phyloP scores from a whole-genome alignment of 2,329 filamentous ascomycete genomes.

The Colletotrichum lentis region DNA sequence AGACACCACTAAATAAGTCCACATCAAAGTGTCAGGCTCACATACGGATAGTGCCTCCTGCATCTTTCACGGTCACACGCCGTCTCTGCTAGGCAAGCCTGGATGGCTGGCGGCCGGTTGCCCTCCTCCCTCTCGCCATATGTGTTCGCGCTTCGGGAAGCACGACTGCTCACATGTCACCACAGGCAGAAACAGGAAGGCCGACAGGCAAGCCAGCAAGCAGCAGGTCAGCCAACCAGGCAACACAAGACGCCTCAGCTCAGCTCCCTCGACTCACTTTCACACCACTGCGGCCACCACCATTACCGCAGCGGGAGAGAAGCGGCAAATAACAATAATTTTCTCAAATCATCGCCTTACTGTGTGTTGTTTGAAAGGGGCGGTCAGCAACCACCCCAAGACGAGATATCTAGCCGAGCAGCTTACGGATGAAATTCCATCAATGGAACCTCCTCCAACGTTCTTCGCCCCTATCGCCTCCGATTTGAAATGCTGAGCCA shows the following conservation, averaged over 20 bases:
- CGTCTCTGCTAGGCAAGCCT: conserved; percentile 33
- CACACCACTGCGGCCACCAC: conserved; percentile 6
- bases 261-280: conserved; percentile 4
- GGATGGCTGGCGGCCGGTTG: conserved; percentile 6
- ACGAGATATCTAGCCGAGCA: neutral
- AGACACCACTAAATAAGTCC: conserved; percentile 32
- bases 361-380: conserved; percentile 33
- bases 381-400: conserved; percentile 20
- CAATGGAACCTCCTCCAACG: conserved; percentile 27
- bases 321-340: neutral
- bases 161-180: conserved; percentile 37
- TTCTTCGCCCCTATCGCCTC: conserved; percentile 23
- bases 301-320: neutral
- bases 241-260: conserved; percentile 29
- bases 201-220: conserved; percentile 10
- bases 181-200: conserved; percentile 15
- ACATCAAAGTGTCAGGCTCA: conserved; percentile 33
- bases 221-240: conserved; percentile 1
- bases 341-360: conserved; percentile 3
- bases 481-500: neutral
- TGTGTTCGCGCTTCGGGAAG: conserved; percentile 18
- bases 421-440: neutral
- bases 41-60: conserved; percentile 18
- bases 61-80: conserved; percentile 18
- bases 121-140: neutral